These are phyloP conservation scores for Suillus subluteus DNA, from an alignment of 768 basidiomycete genomes.

Conservation along the genomic window DNA sequence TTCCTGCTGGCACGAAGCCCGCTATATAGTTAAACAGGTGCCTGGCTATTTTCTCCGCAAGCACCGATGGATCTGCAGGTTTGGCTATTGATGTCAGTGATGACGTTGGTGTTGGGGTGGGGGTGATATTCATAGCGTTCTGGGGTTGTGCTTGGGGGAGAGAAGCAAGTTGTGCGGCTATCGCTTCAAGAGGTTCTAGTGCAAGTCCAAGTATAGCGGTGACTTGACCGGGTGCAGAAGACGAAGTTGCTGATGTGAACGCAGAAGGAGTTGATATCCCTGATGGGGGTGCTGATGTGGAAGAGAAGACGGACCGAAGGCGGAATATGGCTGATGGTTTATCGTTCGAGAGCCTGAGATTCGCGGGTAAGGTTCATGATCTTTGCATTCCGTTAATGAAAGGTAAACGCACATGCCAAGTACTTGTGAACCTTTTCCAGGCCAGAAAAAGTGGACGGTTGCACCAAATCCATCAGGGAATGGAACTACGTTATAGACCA, in stretches of 20 bases:
- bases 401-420: slow-evolving; percentile 71
- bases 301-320: slow-evolving; percentile 65
- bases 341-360: slow-evolving; percentile 79
- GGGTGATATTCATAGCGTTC: slow-evolving; percentile 28
- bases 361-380: not conserved
- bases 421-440: slow-evolving; percentile 84
- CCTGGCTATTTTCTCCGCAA: slow-evolving; percentile 73
- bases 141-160: slow-evolving; percentile 39
- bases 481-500: slow-evolving; percentile 48
- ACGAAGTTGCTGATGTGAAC: slow-evolving; percentile 34
- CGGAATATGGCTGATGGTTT: slow-evolving; percentile 91
- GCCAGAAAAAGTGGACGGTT: slow-evolving; percentile 86
- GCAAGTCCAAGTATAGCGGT: slow-evolving; percentile 80
- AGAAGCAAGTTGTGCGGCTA: slow-evolving; percentile 58
- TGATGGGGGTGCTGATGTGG: slow-evolving; percentile 33
- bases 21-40: slow-evolving; percentile 78
- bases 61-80: slow-evolving; percentile 47
- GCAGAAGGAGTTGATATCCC: slow-evolving; percentile 36
- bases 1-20: slow-evolving; percentile 54
- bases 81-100: slow-evolving; percentile 28
- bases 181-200: slow-evolving; percentile 71
- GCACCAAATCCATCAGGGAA: slow-evolving; percentile 87
- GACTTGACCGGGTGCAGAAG: slow-evolving; percentile 47
- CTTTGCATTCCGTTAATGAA: not conserved
- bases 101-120: slow-evolving; percentile 22